phyloP scores from a whole-genome alignment of 2,329 filamentous ascomycete species.

The Teratosphaeriaceae sp. region DNA sequence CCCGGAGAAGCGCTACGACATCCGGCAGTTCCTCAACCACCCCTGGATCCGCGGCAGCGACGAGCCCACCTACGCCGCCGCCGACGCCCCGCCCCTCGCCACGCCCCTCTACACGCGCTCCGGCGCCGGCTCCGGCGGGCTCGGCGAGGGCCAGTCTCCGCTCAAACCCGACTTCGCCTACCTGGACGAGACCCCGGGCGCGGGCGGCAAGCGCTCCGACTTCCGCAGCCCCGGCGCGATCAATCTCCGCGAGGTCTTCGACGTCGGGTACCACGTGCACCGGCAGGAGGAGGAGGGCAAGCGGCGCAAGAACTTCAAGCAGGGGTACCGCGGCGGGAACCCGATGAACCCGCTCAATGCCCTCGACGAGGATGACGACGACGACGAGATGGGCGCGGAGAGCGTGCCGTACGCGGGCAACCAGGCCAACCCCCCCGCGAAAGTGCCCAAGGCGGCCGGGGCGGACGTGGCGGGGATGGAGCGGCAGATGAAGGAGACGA shows the following conservation, averaged over 20 bases:
- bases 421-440: constrained; percentile 47
- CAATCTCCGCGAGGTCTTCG: constrained; percentile 94
- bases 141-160: constrained; percentile 27
- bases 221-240: constrained; percentile 94
- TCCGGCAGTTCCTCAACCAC: constrained; percentile 86
- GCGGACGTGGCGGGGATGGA: constrained; percentile 67
- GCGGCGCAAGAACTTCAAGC: constrained; percentile 73
- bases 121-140: constrained; percentile 32
- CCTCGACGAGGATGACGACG: constrained; percentile 57
- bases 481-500: constrained; percentile 78
- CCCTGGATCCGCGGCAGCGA: constrained; percentile 79
- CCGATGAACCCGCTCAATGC: constrained; percentile 61
- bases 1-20: constrained; percentile 89
- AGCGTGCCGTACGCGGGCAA: constrained; percentile 45
- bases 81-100: constrained; percentile 65
- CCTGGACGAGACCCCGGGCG: constrained; percentile 51
- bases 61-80: constrained; percentile 60
- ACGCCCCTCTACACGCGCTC: constrained; percentile 57
- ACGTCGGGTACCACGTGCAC: constrained; percentile 96
- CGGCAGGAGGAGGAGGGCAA: constrained; percentile 94
- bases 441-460: constrained; percentile 58
- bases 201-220: constrained; percentile 64
- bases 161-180: constrained; percentile 47
- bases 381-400: constrained; percentile 59
- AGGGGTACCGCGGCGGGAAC: constrained; percentile 59